Base-by-base conservation (phyloP, 139 green algal species). In the Chlamydomonas eustigma region DNA sequence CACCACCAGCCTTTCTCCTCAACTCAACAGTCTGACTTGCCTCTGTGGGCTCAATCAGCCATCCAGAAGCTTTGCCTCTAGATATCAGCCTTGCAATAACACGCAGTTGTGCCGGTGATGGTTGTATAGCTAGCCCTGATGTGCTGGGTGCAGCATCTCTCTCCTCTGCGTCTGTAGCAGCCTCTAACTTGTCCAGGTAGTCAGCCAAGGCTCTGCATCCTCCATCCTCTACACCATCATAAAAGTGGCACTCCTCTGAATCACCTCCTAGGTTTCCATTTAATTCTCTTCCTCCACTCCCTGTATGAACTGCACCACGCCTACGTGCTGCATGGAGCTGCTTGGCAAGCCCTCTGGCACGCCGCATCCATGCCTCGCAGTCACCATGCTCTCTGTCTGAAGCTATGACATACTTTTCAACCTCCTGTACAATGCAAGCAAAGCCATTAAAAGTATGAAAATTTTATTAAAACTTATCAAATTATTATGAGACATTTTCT, bases 41-140 rank as follows among this genome's bases (percentile, higher is more conserved):
- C 77, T 92, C 88, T 4, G 37, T 52, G 2, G 75, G 73, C 3
- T 76, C 2, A 3, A 88, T 69, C 0, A 92, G 66, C 88, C 88
- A 92, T 3, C 88, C 83, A 12, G 78, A 80, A n/a, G 51, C 72
- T 39, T 76, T 67, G 8, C 87, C 87, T 32, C 73, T 64, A 8
- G 36, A 44, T n/a, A 87, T 36, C 8, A 91, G 72, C 37, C 50
- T 37, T 2, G 66, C 75, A 25, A 83, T 39, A 64, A 78, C 31
- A 18, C 35, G 34, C 33, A 52, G 30, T 66, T 77, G 65, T 37
- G 72, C 79, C 33, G 71, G 67, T 28, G 65, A 72, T 1, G 71
- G 71, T 30, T 73, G 44, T 2, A 77, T 4, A 2, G 12, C 52
- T 28, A 68, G 33, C 36, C 72, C 34, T 2, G 72, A 50, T 36